These are phyloP conservation scores for Phytophthora agathidicida DNA, from an alignment of 352 stramenopile species.

Conservation along the genomic window DNA sequence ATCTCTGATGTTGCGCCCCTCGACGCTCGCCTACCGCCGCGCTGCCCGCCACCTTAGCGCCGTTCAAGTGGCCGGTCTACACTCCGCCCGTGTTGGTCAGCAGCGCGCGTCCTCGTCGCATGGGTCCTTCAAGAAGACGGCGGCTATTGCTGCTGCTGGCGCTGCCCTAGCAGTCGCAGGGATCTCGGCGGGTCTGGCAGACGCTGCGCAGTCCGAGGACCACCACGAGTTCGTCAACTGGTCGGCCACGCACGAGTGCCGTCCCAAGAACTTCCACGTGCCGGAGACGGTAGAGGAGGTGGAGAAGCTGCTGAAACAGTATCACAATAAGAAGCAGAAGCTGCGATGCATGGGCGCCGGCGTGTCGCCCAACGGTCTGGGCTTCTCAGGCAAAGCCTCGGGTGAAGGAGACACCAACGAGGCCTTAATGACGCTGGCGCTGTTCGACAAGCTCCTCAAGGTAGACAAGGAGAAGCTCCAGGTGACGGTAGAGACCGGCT, in stretches of 20 bases:
- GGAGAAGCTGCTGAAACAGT: slow-evolving; percentile 58
- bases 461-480: slow-evolving; percentile 91
- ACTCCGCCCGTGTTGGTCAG: slow-evolving; percentile 13
- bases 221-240: slow-evolving; percentile 83
- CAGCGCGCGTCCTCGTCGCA: neutral
- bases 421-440: slow-evolving; percentile 92
- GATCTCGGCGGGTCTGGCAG: slow-evolving; percentile 8
- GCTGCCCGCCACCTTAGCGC: neutral
- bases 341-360: slow-evolving; percentile 95
- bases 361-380: slow-evolving; percentile 97
- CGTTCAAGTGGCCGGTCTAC: slow-evolving; percentile 10
- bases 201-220: slow-evolving; percentile 31
- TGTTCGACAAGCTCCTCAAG: slow-evolving; percentile 92
- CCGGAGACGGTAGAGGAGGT: slow-evolving; percentile 78
- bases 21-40: slow-evolving; percentile 17
- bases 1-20: slow-evolving; percentile 13
- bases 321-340: slow-evolving; percentile 74
- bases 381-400: slow-evolving; percentile 68
- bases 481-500: slow-evolving; percentile 91
- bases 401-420: slow-evolving; percentile 40
- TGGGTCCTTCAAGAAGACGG: slow-evolving; percentile 10
- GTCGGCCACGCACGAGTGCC: slow-evolving; percentile 81
- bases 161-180: slow-evolving; percentile 26
- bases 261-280: slow-evolving; percentile 65
- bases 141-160: slow-evolving; percentile 18